These are phyloP conservation scores for Theobroma cacao DNA, from an alignment of 345 rosid species.

Conservation along the genomic window DNA sequence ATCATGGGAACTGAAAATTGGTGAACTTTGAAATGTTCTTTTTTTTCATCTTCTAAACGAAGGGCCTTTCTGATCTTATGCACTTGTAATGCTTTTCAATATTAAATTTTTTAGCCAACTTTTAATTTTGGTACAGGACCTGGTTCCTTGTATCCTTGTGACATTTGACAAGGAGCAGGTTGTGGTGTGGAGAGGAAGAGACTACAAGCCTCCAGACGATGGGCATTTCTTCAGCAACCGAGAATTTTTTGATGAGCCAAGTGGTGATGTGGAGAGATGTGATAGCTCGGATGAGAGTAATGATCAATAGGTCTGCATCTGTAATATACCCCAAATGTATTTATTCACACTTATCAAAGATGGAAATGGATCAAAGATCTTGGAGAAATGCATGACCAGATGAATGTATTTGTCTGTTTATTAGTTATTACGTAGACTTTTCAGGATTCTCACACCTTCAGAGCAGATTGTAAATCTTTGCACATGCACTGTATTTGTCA, in stretches of 20 bases:
- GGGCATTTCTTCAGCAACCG: constrained; percentile 32
- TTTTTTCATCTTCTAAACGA: not conserved
- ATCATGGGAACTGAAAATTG: not conserved
- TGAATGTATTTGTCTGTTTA: not conserved
- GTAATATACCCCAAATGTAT: not conserved
- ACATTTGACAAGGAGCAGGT: constrained; percentile 94
- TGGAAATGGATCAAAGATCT: not conserved
- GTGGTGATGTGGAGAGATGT: constrained; percentile 6
- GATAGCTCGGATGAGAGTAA: constrained; percentile 14
- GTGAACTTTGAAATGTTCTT: not conserved
- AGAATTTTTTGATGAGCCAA: constrained; percentile 26
- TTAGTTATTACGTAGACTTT: not conserved
- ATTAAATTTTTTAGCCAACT: not conserved
- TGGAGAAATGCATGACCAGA: not conserved
- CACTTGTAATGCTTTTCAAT: not conserved
- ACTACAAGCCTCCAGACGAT: constrained; percentile 54
- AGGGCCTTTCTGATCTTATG: not conserved
- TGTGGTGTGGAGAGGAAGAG: constrained; percentile 77
- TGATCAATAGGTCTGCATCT: not conserved
- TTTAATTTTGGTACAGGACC: constrained; percentile 44
- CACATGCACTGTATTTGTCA: constrained; percentile 2
- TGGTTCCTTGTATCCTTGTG: constrained; percentile 80
- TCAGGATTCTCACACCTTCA: not conserved
- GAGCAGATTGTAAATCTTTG: not conserved
- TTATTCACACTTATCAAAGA: not conserved